Base-by-base conservation (phyloP, 2,329 filamentous ascomycete species). In the Talaromyces marneffei region DNA sequence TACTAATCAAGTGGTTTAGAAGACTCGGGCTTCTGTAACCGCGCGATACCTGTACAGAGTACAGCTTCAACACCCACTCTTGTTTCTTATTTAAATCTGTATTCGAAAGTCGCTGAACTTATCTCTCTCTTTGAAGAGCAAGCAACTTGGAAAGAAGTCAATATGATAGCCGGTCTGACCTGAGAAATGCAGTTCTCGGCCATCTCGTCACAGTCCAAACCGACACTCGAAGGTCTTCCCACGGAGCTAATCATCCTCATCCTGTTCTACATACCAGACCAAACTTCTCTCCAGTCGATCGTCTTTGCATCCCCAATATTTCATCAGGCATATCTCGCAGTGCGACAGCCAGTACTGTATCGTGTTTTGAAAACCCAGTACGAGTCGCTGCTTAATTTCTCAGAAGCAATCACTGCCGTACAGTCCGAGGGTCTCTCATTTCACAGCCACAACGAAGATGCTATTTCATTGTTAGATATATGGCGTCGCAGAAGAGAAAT, bases 361-460 rank as follows among this genome's bases (percentile, higher is more conserved):
- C 23, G 35, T 3, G n/a, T 59, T 53, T 6, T 53, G 20, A 59
- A 44, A 50, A 39, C 35, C 4, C 46, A 53, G 31, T 53, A 35
- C 33, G 16, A 18, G 4, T 25, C 23, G 4, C 39, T 44, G 20
- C 57, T 59, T 12, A 46, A 53, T 16, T 8, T 53, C 2, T 10
- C 33, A 7, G 57, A 59, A 5, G 35, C 57, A 7, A 39, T 59
- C n/a, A 59, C 46, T 27, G 57, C 46, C 10, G 46, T 59, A 18
- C 46, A 35, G 31, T 59, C 57, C 16, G 35, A 59, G 25, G 57
- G 57, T 31, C n/a, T 53, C 25, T 27, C 40, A 33, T 53, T 53
- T 42, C 18, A 33, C 9, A 39, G 18, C n/a, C 44, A 25, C 8
- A 42, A 40, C 39, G 35, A 59, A 53, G 48, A 44, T 6, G 57